These are phyloP conservation scores for Pseudopediastrum boryanum DNA, from an alignment of 139 green algal species.

Conservation along the genomic window DNA sequence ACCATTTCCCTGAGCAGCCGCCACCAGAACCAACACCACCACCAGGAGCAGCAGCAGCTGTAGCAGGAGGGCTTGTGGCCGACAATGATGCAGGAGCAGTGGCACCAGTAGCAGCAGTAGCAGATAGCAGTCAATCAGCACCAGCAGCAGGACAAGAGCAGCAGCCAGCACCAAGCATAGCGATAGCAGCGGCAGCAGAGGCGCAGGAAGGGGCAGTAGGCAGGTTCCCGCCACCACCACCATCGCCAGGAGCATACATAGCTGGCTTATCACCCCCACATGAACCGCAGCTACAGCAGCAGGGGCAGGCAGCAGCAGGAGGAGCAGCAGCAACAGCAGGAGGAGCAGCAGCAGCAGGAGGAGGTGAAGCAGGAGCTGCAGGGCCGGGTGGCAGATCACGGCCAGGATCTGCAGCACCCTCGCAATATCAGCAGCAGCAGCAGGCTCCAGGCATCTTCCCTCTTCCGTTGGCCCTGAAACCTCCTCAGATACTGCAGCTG, in stretches of 20 bases:
- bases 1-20: conserved; percentile 38
- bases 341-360: not conserved
- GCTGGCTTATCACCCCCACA: not conserved
- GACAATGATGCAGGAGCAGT: not conserved
- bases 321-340: not conserved
- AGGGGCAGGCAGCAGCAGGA: conserved; percentile 1
- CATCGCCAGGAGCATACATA: not conserved
- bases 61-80: not conserved
- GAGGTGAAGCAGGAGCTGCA: not conserved
- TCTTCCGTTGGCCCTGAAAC: conserved; percentile 31
- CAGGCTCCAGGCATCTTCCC: not conserved
- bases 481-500: conserved; percentile 38
- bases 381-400: not conserved
- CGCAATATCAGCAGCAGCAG: not conserved
- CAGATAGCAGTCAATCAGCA: not conserved
- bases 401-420: not conserved
- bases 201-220: not conserved
- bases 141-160: not conserved
- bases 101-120: conserved; percentile 1
- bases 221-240: too few species aligned
- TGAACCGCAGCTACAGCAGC: conserved; percentile 1
- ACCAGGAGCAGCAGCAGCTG: conserved; percentile 34
- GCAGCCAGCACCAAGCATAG: not conserved
- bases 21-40: conserved; percentile 9
- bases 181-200: conserved; percentile 14